phyloP scores from a whole-genome alignment of 2,329 filamentous ascomycete species.

The Penicillium sp. region DNA sequence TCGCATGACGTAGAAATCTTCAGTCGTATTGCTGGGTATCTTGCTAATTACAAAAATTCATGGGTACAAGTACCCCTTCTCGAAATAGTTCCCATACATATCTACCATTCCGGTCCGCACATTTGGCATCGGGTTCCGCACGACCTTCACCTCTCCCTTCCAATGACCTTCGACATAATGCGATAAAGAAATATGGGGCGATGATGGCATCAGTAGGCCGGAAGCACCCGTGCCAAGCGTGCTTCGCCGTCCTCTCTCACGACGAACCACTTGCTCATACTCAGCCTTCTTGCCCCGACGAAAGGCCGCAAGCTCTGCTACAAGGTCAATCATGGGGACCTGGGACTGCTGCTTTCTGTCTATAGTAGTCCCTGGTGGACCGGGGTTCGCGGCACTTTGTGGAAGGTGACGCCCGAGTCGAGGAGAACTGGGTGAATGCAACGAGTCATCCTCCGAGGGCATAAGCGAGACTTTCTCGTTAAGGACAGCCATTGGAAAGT shows the following conservation, averaged over 20 bases:
- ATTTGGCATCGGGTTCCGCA: slow-evolving; percentile 47
- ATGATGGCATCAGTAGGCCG: slow-evolving; percentile 13
- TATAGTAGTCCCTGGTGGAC: slow-evolving; percentile 1
- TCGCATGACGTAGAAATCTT: not conserved
- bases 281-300: slow-evolving; percentile 53
- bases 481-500: slow-evolving; percentile 44
- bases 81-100: slow-evolving; percentile 56
- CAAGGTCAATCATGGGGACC: slow-evolving; percentile 48
- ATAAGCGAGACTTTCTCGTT: slow-evolving; percentile 49
- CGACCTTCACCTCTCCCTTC: slow-evolving; percentile 59
- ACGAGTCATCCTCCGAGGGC: slow-evolving; percentile 31
- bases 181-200: slow-evolving; percentile 30
- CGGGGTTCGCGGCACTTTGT: slow-evolving; percentile 4
- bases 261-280: slow-evolving; percentile 42
- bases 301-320: slow-evolving; percentile 56
- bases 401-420: slow-evolving; percentile 11
- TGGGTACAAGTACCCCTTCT: slow-evolving; percentile 54
- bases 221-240: slow-evolving; percentile 26
- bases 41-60: slow-evolving; percentile 28
- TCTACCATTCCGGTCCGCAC: slow-evolving; percentile 48
- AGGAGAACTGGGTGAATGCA: slow-evolving; percentile 18
- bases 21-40: not conserved
- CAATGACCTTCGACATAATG: slow-evolving; percentile 58
- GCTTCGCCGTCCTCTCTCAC: slow-evolving; percentile 27
- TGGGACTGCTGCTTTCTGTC: slow-evolving; percentile 12